A percentile compares a stretch with the other conserved stretches of the same genome.
Conservation (phyloP, 495 filamentous ascomycete species). For the Podospora fimiseda region DNA sequence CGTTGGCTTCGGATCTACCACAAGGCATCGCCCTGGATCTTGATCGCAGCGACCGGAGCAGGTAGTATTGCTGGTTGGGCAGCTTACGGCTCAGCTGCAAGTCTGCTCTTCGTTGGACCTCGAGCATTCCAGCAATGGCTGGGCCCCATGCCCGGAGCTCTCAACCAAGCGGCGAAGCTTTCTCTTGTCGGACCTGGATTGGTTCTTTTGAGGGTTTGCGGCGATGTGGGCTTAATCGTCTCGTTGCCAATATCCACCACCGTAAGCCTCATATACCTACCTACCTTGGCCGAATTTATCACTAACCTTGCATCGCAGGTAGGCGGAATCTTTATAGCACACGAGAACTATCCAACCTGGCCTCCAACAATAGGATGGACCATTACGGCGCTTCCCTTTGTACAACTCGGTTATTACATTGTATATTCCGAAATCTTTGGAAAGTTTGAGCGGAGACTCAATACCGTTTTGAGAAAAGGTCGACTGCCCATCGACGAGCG, state of each 20-base stretch:
- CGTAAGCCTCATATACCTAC: conserved; percentile 26
- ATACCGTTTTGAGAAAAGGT: conserved; percentile 27
- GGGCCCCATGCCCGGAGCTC: neutral
- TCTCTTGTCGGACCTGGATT: conserved; percentile 35
- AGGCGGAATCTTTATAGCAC: conserved; percentile 11
- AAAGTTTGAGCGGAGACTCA: conserved; percentile 56
- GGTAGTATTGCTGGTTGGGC: conserved; percentile 43
- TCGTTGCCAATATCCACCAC: conserved; percentile 29
- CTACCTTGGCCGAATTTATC: neutral
- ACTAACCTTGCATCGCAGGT: conserved; percentile 14
- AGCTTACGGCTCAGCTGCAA: conserved; percentile 32
- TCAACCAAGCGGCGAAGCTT: conserved; percentile 17
- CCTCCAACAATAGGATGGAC: conserved; percentile 69
- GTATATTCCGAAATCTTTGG: conserved; percentile 60
- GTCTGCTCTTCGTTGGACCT: conserved; percentile 33
- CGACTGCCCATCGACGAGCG: too few species aligned
- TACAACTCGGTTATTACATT: conserved; percentile 61
- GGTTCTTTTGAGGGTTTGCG: conserved; percentile 28
- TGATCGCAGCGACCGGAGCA: conserved; percentile 48
- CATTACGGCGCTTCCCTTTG: conserved; percentile 58
- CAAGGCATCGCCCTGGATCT: conserved; percentile 51
- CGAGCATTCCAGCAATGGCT: conserved; percentile 24
- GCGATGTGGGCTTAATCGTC: conserved; percentile 24
- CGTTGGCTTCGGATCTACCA: conserved; percentile 49
- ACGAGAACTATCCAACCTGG: conserved; percentile 44